Percentiles rank a stretch among this genome's conserved stretches.
phyloP scores from a whole-genome alignment of 1,284 basidiomycete genomes.

The Polyporus tsugae region DNA sequence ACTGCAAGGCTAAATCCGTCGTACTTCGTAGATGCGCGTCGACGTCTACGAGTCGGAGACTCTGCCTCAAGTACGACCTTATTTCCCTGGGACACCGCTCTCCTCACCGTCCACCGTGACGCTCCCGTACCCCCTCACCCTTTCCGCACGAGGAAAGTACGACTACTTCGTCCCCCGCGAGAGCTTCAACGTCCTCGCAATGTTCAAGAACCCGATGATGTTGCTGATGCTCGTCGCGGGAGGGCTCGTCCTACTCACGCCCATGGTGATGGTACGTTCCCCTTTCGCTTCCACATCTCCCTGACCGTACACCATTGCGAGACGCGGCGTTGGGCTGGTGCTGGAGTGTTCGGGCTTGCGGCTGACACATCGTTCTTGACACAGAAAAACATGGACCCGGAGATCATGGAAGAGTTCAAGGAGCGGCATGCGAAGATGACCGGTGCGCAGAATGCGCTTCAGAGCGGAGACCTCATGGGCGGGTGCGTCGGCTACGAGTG shows the following conservation, averaged over 20 bases:
- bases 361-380: neutral
- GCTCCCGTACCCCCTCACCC: conserved; percentile 72
- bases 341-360: neutral
- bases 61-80: conserved; percentile 65
- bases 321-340: neutral
- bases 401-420: conserved; percentile 75
- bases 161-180: conserved; percentile 75
- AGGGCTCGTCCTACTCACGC: conserved; percentile 78
- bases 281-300: neutral
- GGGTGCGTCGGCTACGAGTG: conserved; percentile 31
- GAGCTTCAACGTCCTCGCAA: conserved; percentile 78
- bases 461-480: conserved; percentile 63
- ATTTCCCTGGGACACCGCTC: conserved; percentile 73
- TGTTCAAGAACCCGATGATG: conserved; percentile 91
- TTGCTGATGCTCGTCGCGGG: conserved; percentile 81
- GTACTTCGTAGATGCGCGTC: conserved; percentile 60
- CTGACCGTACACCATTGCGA: neutral
- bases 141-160: conserved; percentile 62
- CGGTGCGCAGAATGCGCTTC: conserved; percentile 64
- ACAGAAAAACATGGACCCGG: conserved; percentile 84
- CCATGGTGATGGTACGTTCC: conserved; percentile 76
- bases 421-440: conserved; percentile 71
- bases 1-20: neutral
- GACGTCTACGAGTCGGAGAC: conserved; percentile 60
- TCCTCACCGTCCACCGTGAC: conserved; percentile 62